Conservation (phyloP, 169 alveolate genomes). For the Toxoplasma gondii region DNA sequence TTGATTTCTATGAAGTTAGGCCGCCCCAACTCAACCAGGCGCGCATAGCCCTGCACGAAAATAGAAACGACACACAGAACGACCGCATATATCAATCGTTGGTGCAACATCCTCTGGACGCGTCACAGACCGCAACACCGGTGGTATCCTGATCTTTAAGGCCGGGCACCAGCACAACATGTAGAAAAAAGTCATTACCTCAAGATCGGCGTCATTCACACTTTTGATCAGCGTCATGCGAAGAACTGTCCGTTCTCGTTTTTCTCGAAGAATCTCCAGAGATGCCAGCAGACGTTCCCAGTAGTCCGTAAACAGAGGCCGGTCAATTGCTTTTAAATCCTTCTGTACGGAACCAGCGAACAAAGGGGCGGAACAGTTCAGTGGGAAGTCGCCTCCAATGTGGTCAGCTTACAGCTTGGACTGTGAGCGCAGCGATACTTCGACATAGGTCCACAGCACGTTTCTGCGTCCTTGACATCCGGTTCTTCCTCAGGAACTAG, state of each 20-base stretch:
- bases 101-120: background rate
- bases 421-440: background rate
- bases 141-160: too few relatives aligned
- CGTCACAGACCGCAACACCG: background rate
- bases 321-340: constrained; percentile 67
- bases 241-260: constrained; percentile 82
- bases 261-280: constrained; percentile 75
- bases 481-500: too few relatives aligned
- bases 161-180: too few relatives aligned
- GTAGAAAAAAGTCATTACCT: background rate
- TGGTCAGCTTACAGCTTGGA: background rate
- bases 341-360: background rate
- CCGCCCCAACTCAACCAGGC: constrained; percentile 79
- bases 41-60: constrained; percentile 76
- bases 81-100: background rate
- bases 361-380: background rate
- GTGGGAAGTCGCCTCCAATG: background rate
- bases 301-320: constrained; percentile 87
- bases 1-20: constrained; percentile 90
- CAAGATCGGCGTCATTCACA: constrained; percentile 22
- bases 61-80: background rate
- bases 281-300: constrained; percentile 87
- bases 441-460: background rate
- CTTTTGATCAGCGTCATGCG: constrained; percentile 82
- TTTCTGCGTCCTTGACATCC: too few relatives aligned